Evolutionary conservation across 2,329 filamentous ascomycete species (phyloP).

Genomic region (Ceratocystis colombiana): DNA sequence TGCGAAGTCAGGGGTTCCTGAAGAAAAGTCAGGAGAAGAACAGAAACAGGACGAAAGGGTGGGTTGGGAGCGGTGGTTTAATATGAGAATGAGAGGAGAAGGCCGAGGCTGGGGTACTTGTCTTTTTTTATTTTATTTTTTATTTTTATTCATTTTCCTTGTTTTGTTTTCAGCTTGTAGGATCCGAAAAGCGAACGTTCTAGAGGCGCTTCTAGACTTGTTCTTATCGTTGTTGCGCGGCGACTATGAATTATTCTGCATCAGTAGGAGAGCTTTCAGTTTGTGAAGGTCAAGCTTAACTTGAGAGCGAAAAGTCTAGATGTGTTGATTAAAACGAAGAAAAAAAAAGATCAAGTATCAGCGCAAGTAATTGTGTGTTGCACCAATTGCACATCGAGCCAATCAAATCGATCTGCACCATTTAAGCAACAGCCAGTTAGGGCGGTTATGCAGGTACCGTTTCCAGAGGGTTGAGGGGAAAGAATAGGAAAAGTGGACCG

Average conservation of each 20-base stretch:
- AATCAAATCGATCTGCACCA: not conserved
- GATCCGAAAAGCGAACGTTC: not conserved
- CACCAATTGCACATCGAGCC: not conserved
- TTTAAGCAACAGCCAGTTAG: slow-evolving; percentile 3
- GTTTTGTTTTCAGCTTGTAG: slow-evolving; percentile 1
- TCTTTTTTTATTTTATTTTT: not conserved
- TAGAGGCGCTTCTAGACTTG: slow-evolving; percentile 4
- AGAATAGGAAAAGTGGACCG: not conserved
- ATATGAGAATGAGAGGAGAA: not conserved
- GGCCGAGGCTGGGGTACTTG: not conserved
- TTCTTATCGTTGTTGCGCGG: slow-evolving; percentile 15
- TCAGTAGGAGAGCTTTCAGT: not conserved
- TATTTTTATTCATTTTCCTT: not conserved
- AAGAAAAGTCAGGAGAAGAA: slow-evolving; percentile 2
- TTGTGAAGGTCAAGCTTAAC: no score
- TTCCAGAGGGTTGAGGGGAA: not conserved
- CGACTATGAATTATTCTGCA: slow-evolving; percentile 9
- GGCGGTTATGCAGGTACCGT: slow-evolving; percentile 10
- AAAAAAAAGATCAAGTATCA: no score
- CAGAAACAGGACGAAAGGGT: not conserved
- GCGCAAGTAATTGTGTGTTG: no score
- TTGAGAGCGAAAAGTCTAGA: no score
- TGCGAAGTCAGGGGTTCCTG: not conserved
- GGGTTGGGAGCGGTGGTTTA: not conserved
- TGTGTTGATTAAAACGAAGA: no score